Percentiles rank a stretch among this genome's conserved stretches.
phyloP scores from a whole-genome alignment of 2,329 filamentous ascomycete genomes.

The Blastomyces gilchristii region DNA sequence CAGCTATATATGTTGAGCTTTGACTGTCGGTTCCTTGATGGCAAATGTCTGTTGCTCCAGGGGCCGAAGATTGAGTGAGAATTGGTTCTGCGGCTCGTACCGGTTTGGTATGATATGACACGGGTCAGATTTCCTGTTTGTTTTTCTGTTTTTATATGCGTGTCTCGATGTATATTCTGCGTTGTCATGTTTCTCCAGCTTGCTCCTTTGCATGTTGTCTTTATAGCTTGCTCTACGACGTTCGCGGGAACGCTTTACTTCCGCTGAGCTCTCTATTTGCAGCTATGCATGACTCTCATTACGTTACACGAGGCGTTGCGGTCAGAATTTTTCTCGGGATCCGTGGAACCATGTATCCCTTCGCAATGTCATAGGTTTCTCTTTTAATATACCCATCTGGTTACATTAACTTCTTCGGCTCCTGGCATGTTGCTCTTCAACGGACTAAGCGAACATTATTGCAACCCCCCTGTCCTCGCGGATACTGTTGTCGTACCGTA shows the following conservation, averaged over 20 bases:
- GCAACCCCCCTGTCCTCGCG: background rate
- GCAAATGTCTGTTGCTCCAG: constrained; percentile 15
- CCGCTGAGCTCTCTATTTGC: background rate
- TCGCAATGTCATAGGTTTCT: background rate
- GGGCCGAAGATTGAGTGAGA: background rate
- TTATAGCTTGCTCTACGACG: background rate
- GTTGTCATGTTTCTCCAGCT: background rate
- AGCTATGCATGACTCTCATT: constrained; percentile 2
- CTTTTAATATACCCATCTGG: background rate
- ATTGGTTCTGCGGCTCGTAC: background rate
- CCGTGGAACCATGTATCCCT: too few relatives aligned
- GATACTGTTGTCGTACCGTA: background rate
- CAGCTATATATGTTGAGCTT: constrained; percentile 22
- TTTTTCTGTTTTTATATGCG: background rate
- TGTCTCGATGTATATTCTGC: background rate
- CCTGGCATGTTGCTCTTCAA: background rate
- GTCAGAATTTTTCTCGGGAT: background rate
- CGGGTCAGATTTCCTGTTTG: background rate
- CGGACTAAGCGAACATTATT: background rate
- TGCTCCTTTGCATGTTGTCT: background rate
- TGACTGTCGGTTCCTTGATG: constrained; percentile 24
- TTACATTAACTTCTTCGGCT: background rate
- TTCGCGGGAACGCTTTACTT: background rate
- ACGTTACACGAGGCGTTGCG: background rate
- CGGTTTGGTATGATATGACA: background rate